Evolutionary conservation across 176 grass and related monocot genomes (phyloP), one percentile per base, ranked within the genome.

Genomic region (Coix lacrymajobi): DNA sequence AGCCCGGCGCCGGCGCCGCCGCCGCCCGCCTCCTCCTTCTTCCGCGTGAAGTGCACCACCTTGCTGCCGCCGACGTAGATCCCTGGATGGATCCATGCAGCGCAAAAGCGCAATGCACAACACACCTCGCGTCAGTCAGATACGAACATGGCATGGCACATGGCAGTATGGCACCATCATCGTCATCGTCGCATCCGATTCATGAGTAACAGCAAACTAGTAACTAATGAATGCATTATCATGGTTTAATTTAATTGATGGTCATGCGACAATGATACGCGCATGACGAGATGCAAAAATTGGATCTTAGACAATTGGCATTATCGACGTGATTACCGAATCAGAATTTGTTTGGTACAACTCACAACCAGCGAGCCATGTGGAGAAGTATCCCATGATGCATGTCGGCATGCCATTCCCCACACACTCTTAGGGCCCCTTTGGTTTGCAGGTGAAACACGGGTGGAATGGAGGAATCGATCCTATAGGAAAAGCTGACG

Each of bases 11-110:
- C n/a, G n/a, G n/a, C n/a, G n/a, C n/a, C 25, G 1, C 85, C 33
- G 8, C 87, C 62, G 11, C 85, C 88, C 3, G 85, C 86, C 48
- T 82, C 86, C 43, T 85, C 83, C 81, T 86, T 90, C 79, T 90
- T 90, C 46, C 69, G 25, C 0, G 92, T 97, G 79, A 97, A 97
- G 56, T 97, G 94, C 33, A 90, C 92, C 48, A 97, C 92, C 78
- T 92, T 97, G 89, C 81, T 88, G 49, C 92, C 89, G 78, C 94
- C 91, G 1, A 90, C 87, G 79, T 94, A 90, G 32, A 97, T 92
- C 19, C 94, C 92, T 94, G 80, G 8, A 70, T 2, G 43, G 43
- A 15, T 45, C 3, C 13, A 45, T 45, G 45, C 17, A 17, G 3
- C 7, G 16, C 49, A 22, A 22, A n/a, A n/a, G n/a, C n/a, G n/a